These are phyloP conservation scores for Botrytis galanthina DNA, from an alignment of 2,329 filamentous ascomycete species.

Conservation along the genomic window DNA sequence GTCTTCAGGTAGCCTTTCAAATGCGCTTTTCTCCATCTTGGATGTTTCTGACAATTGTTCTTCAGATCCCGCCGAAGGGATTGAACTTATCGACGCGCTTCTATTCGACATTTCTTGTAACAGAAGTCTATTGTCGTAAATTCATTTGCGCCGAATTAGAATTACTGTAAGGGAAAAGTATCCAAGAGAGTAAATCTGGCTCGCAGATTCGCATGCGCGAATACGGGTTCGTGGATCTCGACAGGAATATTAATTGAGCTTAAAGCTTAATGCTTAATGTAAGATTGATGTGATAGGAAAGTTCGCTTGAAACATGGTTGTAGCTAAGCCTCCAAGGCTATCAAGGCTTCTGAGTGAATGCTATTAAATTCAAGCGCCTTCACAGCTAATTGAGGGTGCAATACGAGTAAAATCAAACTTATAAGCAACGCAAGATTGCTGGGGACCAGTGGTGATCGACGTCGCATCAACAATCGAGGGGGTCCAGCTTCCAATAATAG, in stretches of 20 bases:
- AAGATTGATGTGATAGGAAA: background rate
- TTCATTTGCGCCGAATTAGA: constrained; percentile 1
- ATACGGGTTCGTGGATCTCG: background rate
- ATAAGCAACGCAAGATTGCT: background rate
- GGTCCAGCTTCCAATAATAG: constrained; percentile 9
- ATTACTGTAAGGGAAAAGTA: background rate
- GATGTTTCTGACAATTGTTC: constrained; percentile 5
- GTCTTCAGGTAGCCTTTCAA: constrained; percentile 62
- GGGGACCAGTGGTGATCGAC: constrained; percentile 8
- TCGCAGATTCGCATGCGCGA: constrained; percentile 2
- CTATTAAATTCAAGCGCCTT: background rate
- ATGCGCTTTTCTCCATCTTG: constrained; percentile 34
- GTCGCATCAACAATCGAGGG: constrained; percentile 10
- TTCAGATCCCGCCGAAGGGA: constrained; percentile 2
- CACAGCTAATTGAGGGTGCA: background rate
- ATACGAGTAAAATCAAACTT: background rate
- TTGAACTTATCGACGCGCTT: constrained; percentile 16
- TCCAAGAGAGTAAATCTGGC: background rate
- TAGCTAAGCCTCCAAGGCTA: constrained; percentile 8
- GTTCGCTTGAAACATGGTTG: background rate
- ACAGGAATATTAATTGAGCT: background rate
- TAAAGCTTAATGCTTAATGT: background rate
- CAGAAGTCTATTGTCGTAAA: background rate
- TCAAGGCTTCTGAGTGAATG: background rate
- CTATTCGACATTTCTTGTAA: background rate